Conservation (phyloP, 176 grass and related monocot species). For the Oryza glumipatula region DNA sequence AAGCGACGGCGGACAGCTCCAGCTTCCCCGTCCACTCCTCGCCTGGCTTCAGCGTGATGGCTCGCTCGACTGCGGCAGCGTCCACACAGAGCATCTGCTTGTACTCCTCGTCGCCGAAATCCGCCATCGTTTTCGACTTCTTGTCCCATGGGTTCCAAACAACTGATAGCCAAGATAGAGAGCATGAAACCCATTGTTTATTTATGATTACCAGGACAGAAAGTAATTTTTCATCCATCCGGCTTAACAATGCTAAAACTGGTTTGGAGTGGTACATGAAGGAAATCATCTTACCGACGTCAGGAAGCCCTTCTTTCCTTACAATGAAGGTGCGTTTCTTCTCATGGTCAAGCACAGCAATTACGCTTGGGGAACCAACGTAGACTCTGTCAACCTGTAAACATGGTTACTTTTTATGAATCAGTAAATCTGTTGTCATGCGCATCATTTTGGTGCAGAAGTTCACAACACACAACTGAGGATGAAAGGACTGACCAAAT, state of each 20-base stretch:
- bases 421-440: neutral
- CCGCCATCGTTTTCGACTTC: slow-evolving; percentile 66
- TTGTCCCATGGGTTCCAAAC: slow-evolving; percentile 98
- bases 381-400: slow-evolving; percentile 86
- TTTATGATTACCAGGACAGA: neutral
- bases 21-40: slow-evolving; percentile 95
- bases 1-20: slow-evolving; percentile 70
- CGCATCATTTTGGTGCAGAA: neutral
- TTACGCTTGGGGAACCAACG: slow-evolving; percentile 71
- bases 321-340: slow-evolving; percentile 87
- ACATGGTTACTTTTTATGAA: neutral
- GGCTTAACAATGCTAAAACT: neutral
- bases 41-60: slow-evolving; percentile 68
- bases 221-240: neutral
- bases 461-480: neutral
- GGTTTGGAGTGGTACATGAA: neutral
- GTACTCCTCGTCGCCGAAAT: slow-evolving; percentile 90
- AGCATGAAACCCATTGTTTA: neutral
- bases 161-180: slow-evolving; percentile 42
- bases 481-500: neutral
- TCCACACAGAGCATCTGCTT: slow-evolving; percentile 94
- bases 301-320: slow-evolving; percentile 85
- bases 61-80: slow-evolving; percentile 66
- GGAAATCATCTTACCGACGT: slow-evolving; percentile 63
- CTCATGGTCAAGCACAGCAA: slow-evolving; percentile 94